phyloP scores from a whole-genome alignment of 148 eudicot genomes.

The Tetragonia tetragonoides region DNA sequence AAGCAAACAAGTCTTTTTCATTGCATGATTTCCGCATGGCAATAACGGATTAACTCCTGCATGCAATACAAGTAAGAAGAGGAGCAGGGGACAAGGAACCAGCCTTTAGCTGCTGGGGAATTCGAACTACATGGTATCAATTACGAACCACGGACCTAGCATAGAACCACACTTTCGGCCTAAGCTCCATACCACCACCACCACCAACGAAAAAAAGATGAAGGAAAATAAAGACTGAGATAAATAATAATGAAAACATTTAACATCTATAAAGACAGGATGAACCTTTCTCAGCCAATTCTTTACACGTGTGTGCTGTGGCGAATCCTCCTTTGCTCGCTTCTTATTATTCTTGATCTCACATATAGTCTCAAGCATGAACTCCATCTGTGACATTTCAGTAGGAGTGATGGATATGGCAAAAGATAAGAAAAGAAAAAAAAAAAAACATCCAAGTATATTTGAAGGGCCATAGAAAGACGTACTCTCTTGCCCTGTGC shows the following conservation, averaged over 20 bases:
- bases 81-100: background rate
- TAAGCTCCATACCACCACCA: background rate
- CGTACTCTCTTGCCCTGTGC: constrained; percentile 68
- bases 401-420: background rate
- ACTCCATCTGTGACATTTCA: constrained; percentile 71
- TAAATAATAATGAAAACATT: background rate
- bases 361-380: constrained; percentile 89
- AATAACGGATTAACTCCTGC: background rate
- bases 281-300: constrained; percentile 97
- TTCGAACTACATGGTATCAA: background rate
- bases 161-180: too few species aligned
- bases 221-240: background rate
- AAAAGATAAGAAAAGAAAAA: constrained; percentile 6
- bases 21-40: background rate
- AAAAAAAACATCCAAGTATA: background rate
- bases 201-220: background rate
- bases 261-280: background rate
- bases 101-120: background rate
- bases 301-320: constrained; percentile 75
- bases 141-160: background rate
- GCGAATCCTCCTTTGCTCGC: constrained; percentile 65
- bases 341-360: constrained; percentile 95
- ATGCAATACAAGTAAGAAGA: background rate
- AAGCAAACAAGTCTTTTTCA: background rate
- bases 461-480: constrained; percentile 6